These are phyloP conservation scores for Aspergillus texensis DNA, from an alignment of 2,329 filamentous ascomycete species.

Conservation along the genomic window DNA sequence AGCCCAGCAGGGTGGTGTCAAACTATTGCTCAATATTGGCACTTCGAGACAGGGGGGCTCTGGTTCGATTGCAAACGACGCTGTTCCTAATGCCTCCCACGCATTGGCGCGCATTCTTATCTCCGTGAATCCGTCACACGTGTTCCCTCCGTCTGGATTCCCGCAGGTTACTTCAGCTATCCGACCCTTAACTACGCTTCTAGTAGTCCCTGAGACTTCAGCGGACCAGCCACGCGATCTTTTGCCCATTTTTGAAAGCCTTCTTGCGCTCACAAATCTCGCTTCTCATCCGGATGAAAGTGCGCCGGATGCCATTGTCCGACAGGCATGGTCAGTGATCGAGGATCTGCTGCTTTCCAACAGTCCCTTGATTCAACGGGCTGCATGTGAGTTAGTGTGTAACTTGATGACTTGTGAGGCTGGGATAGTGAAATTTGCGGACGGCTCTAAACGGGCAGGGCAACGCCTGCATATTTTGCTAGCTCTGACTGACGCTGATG, in stretches of 20 bases:
- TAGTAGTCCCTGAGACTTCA: constrained; percentile 63
- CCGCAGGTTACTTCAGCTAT: constrained; percentile 77
- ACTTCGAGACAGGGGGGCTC: constrained; percentile 44
- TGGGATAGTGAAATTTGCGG: constrained; percentile 50
- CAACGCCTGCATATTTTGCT: constrained; percentile 81
- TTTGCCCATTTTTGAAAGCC: constrained; percentile 83
- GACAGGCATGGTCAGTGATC: constrained; percentile 71
- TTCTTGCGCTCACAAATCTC: constrained; percentile 92
- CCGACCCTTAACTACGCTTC: constrained; percentile 74
- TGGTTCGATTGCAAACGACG: constrained; percentile 40
- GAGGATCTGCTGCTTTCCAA: constrained; percentile 81
- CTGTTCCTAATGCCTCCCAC: constrained; percentile 67
- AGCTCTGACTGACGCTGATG: constrained; percentile 84
- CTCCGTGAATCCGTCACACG: constrained; percentile 78
- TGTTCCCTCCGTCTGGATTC: constrained; percentile 78
- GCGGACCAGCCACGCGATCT: constrained; percentile 68
- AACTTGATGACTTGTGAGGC: constrained; percentile 65
- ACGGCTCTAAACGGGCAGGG: constrained; percentile 65
- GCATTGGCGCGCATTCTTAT: constrained; percentile 84
- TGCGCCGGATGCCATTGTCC: constrained; percentile 70
- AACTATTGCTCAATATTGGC: constrained; percentile 75
- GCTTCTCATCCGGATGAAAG: constrained; percentile 62
- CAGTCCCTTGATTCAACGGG: constrained; percentile 76
- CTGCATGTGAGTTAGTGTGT: constrained; percentile 85
- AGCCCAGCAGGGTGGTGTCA: constrained; percentile 91